A percentile compares a stretch with the other conserved stretches of the same genome.
Conservation (phyloP, 495 filamentous ascomycete genomes). For the Hypoxylon perforatum region DNA sequence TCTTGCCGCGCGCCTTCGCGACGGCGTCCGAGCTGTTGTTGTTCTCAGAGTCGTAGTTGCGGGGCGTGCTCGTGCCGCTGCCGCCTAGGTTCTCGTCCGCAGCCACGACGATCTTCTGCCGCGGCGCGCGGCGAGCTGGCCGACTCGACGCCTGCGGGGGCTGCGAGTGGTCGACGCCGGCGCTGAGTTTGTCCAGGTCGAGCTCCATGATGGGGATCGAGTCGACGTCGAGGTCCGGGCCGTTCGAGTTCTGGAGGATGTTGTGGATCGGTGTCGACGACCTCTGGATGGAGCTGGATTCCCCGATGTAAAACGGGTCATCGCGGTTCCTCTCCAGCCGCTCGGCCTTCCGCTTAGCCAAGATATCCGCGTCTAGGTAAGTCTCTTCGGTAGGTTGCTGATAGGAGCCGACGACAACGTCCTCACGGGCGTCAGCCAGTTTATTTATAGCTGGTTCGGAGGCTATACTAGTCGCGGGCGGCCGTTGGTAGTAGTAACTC, state of each 20-base stretch:
- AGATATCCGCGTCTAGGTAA: constrained; percentile 70
- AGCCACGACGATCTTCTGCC: constrained; percentile 67
- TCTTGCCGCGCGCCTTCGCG: constrained; percentile 52
- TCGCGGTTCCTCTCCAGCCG: constrained; percentile 83
- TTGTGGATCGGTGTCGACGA: constrained; percentile 77
- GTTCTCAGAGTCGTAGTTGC: constrained; percentile 59
- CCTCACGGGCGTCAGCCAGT: constrained; percentile 55
- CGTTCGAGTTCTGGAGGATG: constrained; percentile 73
- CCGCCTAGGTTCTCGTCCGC: constrained; percentile 68
- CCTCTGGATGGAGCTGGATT: constrained; percentile 58
- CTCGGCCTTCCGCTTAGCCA: constrained; percentile 72
- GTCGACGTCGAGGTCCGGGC: constrained; percentile 85
- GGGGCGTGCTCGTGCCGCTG: constrained; percentile 53
- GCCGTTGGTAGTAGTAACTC: constrained; percentile 75
- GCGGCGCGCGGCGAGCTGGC: constrained; percentile 46
- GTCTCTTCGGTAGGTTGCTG: constrained; percentile 67
- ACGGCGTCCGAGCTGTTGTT: constrained; percentile 52
- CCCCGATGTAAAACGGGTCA: constrained; percentile 93
- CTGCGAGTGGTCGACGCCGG: constrained; percentile 38
- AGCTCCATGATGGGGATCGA: constrained; percentile 95
- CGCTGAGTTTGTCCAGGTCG: constrained; percentile 67
- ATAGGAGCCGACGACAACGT: constrained; percentile 67
- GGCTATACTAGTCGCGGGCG: constrained; percentile 51
- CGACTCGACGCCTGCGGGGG: constrained; percentile 24
- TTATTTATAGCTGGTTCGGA: constrained; percentile 65